Base-by-base conservation (phyloP, 768 basidiomycete species). In the Amanita pseudoporphyria region DNA sequence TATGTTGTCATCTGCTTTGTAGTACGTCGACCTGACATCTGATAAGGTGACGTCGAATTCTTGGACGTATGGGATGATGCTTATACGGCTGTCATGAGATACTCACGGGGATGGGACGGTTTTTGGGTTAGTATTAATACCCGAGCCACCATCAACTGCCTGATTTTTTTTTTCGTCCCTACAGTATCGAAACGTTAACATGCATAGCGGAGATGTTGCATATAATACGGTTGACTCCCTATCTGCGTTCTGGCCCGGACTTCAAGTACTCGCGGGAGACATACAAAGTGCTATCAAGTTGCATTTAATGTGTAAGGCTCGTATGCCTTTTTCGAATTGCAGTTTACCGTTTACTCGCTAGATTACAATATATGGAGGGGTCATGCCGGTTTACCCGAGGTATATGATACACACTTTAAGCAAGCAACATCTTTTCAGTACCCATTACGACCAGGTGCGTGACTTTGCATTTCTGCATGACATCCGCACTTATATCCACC, bases 221-320 rank as follows among this genome's bases (percentile, higher is more conserved):
- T 88, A 83, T 59, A 67, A 73, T 39, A 85, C 82, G n/a, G 71
- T 95, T n/a, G 96, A 99, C 62, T 96, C 92, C 2, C 69, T 99
- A 13, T 90, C 92, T 2, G 93, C 96, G 1, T 99, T 98, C 64
- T 92, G 94, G 82, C 91, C 95, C n/a, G 96, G 94, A 18, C 71
- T 97, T 13, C 95, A 96, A 66, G 87, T 93, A 9, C 67, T 91
- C 10, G 81, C 82, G 3, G 88, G 87, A 16, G 88, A 96, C 67
- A 61, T 96, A 31, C 82, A 88, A 62, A 91, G 78, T 62, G 95
- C 94, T 14, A 88, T 96, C 57, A 89, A 89, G 58, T 75, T 87
- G n/a, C 95, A 98, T 66, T 65, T 95, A 58, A 76, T 83, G 42
- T 96, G 90, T 90, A 55, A 58, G 82, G 22, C 31, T 28, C 14